phyloP scores from a whole-genome alignment of 768 basidiomycete genomes.

The Cystofilobasidium bisporidii region DNA sequence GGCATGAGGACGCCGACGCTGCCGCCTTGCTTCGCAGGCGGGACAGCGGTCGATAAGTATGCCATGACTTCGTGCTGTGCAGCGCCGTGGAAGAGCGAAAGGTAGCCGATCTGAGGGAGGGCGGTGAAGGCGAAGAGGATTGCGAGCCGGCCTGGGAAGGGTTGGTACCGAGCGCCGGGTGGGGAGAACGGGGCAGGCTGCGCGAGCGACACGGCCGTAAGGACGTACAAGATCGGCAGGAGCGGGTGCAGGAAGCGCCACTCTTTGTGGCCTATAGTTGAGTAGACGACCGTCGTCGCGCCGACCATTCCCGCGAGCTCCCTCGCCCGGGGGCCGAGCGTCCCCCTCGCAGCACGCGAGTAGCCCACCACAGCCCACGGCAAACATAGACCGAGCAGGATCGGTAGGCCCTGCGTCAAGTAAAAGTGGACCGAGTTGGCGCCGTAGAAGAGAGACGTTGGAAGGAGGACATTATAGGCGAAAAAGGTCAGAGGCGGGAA shows the following conservation, averaged over 20 bases:
- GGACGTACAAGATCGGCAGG: constrained; percentile 68
- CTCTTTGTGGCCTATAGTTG: constrained; percentile 84
- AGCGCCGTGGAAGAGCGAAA: constrained; percentile 63
- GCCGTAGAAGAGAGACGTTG: constrained; percentile 86
- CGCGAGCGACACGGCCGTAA: constrained; percentile 47
- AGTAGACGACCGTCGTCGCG: too few relatives aligned
- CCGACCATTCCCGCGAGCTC: constrained; percentile 56
- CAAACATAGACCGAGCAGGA: constrained; percentile 61
- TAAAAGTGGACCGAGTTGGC: constrained; percentile 81
- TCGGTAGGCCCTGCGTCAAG: constrained; percentile 69
- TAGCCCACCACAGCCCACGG: constrained; percentile 50
- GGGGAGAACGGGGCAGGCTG: not conserved
- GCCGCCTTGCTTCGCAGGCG: constrained; percentile 42
- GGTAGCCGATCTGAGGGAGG: constrained; percentile 57
- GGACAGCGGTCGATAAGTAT: constrained; percentile 46
- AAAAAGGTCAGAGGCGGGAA: constrained; percentile 77
- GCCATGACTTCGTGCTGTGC: constrained; percentile 69
- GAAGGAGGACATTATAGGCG: constrained; percentile 63
- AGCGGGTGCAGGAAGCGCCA: constrained; percentile 94
- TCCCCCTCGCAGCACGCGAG: constrained; percentile 32
- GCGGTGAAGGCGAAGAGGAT: constrained; percentile 47
- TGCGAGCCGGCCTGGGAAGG: constrained; percentile 32
- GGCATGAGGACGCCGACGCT: constrained; percentile 81
- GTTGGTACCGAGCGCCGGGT: not conserved
- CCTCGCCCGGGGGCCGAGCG: constrained; percentile 20